Evolutionary conservation across 1,139 yeast genomes (phyloP).

Genomic region (Geotrichum bryndzae): DNA sequence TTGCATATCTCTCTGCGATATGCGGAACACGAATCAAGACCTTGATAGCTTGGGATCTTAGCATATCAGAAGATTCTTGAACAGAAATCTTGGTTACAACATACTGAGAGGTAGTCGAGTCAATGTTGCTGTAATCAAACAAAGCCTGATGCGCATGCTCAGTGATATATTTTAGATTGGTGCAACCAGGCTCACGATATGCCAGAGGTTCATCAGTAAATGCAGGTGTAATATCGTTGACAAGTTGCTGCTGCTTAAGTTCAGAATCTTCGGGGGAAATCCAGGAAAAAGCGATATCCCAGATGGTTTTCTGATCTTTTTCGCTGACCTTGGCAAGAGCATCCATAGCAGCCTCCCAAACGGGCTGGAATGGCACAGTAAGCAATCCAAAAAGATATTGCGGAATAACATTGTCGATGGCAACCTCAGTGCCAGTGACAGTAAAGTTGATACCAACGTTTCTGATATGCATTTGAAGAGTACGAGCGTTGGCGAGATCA

Average conservation of each 20-base stretch:
- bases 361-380: conserved; percentile 73
- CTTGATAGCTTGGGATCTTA: conserved; percentile 46
- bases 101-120: conserved; percentile 6
- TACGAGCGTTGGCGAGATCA: conserved; percentile 65
- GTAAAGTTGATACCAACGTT: conserved; percentile 49
- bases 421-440: conserved; percentile 32
- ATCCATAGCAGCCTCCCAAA: conserved; percentile 72
- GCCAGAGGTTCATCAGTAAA: conserved; percentile 10
- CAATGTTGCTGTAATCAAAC: conserved; percentile 9
- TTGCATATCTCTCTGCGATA: conserved; percentile 59
- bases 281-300: conserved; percentile 42
- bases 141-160: conserved; percentile 3
- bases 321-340: conserved; percentile 46
- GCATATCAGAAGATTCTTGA: conserved; percentile 33
- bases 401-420: conserved; percentile 39
- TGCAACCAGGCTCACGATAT: conserved; percentile 9
- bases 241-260: neutral
- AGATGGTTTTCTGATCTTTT: conserved; percentile 45
- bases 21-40: conserved; percentile 52
- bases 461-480: conserved; percentile 64
- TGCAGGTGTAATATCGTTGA: conserved; percentile 9
- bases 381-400: conserved; percentile 67
- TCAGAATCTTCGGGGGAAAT: conserved; percentile 13
- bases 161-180: conserved; percentile 8
- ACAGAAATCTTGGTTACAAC: conserved; percentile 3